These are phyloP conservation scores for Lachnellula hyalina DNA, from an alignment of 2,329 filamentous ascomycete genomes.

Conservation along the genomic window DNA sequence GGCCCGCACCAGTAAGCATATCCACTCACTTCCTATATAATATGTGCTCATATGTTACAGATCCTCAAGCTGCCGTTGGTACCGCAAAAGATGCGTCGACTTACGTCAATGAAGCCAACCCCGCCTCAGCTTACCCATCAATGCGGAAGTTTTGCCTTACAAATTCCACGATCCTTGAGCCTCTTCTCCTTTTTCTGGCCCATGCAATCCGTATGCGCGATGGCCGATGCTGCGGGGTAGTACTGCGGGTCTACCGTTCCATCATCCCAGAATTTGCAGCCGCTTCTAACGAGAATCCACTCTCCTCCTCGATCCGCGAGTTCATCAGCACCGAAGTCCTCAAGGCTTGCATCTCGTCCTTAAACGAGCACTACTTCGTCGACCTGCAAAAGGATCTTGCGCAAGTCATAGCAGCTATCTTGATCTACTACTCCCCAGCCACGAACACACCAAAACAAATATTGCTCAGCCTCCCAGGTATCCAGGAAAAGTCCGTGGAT, in stretches of 20 bases:
- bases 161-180: slow-evolving; percentile 73
- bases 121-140: slow-evolving; percentile 39
- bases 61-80: slow-evolving; percentile 10
- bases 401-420: slow-evolving; percentile 77
- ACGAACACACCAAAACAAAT: slow-evolving; percentile 69
- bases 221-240: slow-evolving; percentile 78
- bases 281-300: slow-evolving; percentile 33
- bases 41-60: slow-evolving; percentile 10
- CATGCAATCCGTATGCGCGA: slow-evolving; percentile 88
- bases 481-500: slow-evolving; percentile 64
- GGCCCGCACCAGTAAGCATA: slow-evolving; percentile 51
- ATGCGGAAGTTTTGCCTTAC: slow-evolving; percentile 80
- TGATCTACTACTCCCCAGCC: slow-evolving; percentile 66
- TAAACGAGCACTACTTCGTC: slow-evolving; percentile 95
- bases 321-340: slow-evolving; percentile 87
- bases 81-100: slow-evolving; percentile 28
- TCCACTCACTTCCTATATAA: neutral
- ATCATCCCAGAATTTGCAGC: slow-evolving; percentile 75
- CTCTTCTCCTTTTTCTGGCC: slow-evolving; percentile 84
- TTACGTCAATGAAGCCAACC: slow-evolving; percentile 16
- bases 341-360: slow-evolving; percentile 80
- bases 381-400: slow-evolving; percentile 92
- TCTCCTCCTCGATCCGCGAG: slow-evolving; percentile 66
- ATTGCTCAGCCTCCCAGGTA: slow-evolving; percentile 73
- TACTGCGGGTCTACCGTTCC: slow-evolving; percentile 79